Evolutionary conservation across 352 stramenopile genomes (phyloP).

Genomic region (Pythium dissimile): DNA sequence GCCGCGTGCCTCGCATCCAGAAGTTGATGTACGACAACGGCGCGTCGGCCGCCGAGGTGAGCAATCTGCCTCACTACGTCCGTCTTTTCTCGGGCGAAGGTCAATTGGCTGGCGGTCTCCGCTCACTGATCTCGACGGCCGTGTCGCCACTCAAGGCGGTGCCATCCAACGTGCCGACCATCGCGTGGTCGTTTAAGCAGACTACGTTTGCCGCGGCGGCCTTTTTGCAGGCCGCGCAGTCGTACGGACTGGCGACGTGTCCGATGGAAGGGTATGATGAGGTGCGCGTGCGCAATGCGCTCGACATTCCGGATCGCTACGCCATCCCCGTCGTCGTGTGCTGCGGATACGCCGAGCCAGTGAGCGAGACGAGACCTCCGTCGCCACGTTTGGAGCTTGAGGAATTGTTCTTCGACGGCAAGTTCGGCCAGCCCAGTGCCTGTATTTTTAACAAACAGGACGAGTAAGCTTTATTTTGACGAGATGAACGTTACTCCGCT

Average conservation of each 20-base stretch:
- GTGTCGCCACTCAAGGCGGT: constrained; percentile 63
- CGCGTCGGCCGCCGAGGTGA: constrained; percentile 37
- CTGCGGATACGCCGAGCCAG: constrained; percentile 48
- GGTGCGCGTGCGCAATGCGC: constrained; percentile 45
- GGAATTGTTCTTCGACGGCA: constrained; percentile 84
- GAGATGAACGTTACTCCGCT: too few relatives aligned
- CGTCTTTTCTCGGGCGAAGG: constrained; percentile 74
- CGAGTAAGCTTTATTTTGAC: constrained; percentile 1
- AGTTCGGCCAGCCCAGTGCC: constrained; percentile 67
- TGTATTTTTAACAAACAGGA: constrained; percentile 41
- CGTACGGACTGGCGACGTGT: constrained; percentile 64
- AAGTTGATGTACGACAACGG: constrained; percentile 62
- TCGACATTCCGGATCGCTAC: constrained; percentile 82
- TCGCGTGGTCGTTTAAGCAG: constrained; percentile 83
- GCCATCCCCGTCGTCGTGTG: constrained; percentile 67
- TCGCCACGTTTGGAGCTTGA: constrained; percentile 51
- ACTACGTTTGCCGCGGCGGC: constrained; percentile 65
- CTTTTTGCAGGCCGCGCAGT: constrained; percentile 69
- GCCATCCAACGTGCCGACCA: constrained; percentile 56
- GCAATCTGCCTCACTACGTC: constrained; percentile 58
- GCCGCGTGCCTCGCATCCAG: constrained; percentile 65
- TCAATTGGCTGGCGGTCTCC: constrained; percentile 45
- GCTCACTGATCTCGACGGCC: constrained; percentile 50
- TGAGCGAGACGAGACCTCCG: constrained; percentile 20
- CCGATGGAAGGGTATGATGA: constrained; percentile 83